Conservation (phyloP, 495 filamentous ascomycete species). For the Lophiostoma macrostomum region DNA sequence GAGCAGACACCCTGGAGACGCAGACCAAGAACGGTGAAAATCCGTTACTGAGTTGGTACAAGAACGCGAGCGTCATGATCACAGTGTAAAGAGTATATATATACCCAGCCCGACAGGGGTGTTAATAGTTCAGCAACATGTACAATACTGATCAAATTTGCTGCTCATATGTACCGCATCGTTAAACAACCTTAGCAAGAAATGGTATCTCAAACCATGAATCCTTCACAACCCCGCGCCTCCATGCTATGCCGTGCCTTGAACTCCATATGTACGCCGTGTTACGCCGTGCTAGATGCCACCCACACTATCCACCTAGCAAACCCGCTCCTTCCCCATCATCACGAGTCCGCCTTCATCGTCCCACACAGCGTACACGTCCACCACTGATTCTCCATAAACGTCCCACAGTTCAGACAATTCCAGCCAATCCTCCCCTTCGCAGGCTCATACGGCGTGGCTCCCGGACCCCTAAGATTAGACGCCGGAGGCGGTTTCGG, state of each 20-base stretch:
- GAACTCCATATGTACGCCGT: too few relatives aligned
- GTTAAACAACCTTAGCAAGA: too few relatives aligned
- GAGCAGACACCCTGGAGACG: conserved; percentile 89
- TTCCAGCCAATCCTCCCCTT: conserved; percentile 40
- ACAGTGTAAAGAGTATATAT: conserved; percentile 65
- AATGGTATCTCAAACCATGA: too few relatives aligned
- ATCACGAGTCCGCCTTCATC: conserved; percentile 39
- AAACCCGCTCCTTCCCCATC: not conserved
- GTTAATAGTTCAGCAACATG: too few relatives aligned
- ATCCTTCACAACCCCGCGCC: too few relatives aligned
- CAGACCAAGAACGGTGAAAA: conserved; percentile 88
- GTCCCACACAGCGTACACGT: conserved; percentile 41
- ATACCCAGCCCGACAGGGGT: too few relatives aligned
- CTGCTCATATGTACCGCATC: too few relatives aligned
- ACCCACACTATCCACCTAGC: too few relatives aligned
- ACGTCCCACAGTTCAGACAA: conserved; percentile 41
- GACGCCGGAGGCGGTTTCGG: conserved; percentile 23
- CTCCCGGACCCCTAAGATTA: conserved; percentile 4
- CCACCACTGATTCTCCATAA: conserved; percentile 46
- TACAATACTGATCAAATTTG: too few relatives aligned
- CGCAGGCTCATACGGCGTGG: conserved; percentile 26
- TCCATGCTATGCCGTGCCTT: too few relatives aligned
- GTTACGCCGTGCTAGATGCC: too few relatives aligned
- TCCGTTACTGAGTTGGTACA: conserved; percentile 88
- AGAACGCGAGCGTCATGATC: conserved; percentile 85